These are phyloP conservation scores for Rhinocladiella mackenziei DNA, from an alignment of 2,329 filamentous ascomycete genomes.

Conservation along the genomic window DNA sequence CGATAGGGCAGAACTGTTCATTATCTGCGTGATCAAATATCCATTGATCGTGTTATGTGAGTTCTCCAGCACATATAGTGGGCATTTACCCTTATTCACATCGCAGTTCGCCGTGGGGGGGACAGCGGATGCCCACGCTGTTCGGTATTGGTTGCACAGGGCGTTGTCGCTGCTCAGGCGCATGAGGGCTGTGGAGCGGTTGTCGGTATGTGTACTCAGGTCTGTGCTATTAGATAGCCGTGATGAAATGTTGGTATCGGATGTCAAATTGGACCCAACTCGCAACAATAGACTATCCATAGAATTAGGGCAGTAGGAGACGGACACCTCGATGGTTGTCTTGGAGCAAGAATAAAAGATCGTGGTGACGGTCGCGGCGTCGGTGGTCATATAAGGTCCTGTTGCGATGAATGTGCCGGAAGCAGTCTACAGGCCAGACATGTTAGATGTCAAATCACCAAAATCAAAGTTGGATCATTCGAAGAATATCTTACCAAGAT, in stretches of 20 bases:
- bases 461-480: not conserved
- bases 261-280: not conserved
- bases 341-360: slow-evolving; percentile 9
- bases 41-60: slow-evolving; percentile 22
- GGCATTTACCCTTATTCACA: slow-evolving; percentile 23
- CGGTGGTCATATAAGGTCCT: slow-evolving; percentile 13
- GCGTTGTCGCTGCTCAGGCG: slow-evolving; percentile 6
- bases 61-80: slow-evolving; percentile 16
- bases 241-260: not conserved
- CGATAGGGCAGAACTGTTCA: slow-evolving; percentile 21
- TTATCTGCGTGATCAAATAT: slow-evolving; percentile 23
- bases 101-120: slow-evolving; percentile 20
- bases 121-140: slow-evolving; percentile 25
- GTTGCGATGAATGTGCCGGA: slow-evolving; percentile 25
- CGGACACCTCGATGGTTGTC: slow-evolving; percentile 20
- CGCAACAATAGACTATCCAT: not conserved
- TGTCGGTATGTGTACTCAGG: too few relatives aligned
- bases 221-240: too few relatives aligned
- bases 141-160: slow-evolving; percentile 21
- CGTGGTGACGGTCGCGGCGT: slow-evolving; percentile 13
- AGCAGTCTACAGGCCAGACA: slow-evolving; percentile 15
- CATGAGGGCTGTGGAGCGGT: not conserved
- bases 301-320: slow-evolving; percentile 22
- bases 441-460: not conserved
- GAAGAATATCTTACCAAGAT: slow-evolving; percentile 14